Base-by-base conservation (phyloP, 1,139 yeast genomes). In the Pichia sp. region DNA sequence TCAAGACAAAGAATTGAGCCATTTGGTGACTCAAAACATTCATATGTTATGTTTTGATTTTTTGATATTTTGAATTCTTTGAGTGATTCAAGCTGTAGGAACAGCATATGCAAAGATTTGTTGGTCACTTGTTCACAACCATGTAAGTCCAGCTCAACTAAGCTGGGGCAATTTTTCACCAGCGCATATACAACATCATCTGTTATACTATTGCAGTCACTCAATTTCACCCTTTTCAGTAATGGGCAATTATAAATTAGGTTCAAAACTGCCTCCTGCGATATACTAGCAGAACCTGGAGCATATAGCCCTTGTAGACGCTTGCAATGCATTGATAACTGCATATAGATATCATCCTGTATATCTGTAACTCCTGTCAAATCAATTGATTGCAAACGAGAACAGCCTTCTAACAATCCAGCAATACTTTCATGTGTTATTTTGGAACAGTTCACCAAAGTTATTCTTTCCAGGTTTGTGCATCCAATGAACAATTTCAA, bases 101-200 rank as follows among this genome's bases (percentile, higher is more conserved):
- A 83, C n/a, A 89, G 75, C n/a, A 72, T 72, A 55, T 80, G 75
- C 52, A 89, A 75, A 52, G 88, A 75, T 16, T 67, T 67, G 67
- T 89, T 90, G 15, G 89, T 81, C 36, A 90, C 82, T 59, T 80
- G 77, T n/a, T 85, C 81, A 69, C 96, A 88, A 48, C 85, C 85
- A 61, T 90, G 93, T 54, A 93, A 76, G 71, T 93, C 98, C 52
- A 93, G 85, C 71, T 93, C 99, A 34, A 92, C 96, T 54, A 93
- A 74, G 52, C 85, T 77, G 47, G 85, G 86, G 69, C 98, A 92
- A 66, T 79, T 80, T 16, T 74, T 74, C 54, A 88, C 85, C 71
- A 93, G 75, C 31, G 77, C 76, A 49, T 73, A 64, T n/a, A 92
- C 76, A 19, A 88, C 77, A n/a, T 71, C 79, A 69, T 89, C 95